Evolutionary conservation across 257 asterid species (phyloP).

Genomic region (Fraxinus pennsylvanica): DNA sequence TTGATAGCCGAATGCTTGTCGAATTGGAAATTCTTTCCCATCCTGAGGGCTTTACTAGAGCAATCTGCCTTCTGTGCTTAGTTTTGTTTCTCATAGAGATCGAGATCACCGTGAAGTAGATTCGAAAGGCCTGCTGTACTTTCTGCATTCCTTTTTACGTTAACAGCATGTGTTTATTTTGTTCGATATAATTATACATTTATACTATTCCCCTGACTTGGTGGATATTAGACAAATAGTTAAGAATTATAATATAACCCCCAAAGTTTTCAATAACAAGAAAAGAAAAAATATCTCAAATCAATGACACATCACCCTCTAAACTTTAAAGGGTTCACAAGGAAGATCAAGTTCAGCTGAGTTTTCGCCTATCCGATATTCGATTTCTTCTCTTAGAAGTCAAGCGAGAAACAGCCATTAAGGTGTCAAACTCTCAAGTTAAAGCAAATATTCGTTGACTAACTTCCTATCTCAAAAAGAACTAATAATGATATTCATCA

Average conservation of each 20-base stretch:
- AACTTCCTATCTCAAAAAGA: too few species aligned
- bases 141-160: background rate
- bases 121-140: too few species aligned
- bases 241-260: too few species aligned
- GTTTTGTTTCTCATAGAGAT: background rate
- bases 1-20: background rate
- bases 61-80: background rate
- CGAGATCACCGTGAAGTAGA: background rate
- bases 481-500: background rate
- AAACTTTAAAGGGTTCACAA: too few species aligned
- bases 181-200: too few species aligned
- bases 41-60: background rate
- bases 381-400: too few species aligned
- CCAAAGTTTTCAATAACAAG: too few species aligned
- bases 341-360: too few species aligned
- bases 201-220: background rate
- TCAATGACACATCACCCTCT: too few species aligned
- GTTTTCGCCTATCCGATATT: too few species aligned
- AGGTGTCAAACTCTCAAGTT: background rate
- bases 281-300: too few species aligned
- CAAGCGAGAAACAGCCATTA: background rate
- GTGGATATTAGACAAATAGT: background rate
- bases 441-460: background rate
- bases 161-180: background rate
- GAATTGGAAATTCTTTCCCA: background rate